A percentile compares a stretch with the other conserved stretches of the same genome.
Evolutionary conservation across 192 early-diverging fungal genomes (phyloP).

Genomic region (Coemansia sp.): DNA sequence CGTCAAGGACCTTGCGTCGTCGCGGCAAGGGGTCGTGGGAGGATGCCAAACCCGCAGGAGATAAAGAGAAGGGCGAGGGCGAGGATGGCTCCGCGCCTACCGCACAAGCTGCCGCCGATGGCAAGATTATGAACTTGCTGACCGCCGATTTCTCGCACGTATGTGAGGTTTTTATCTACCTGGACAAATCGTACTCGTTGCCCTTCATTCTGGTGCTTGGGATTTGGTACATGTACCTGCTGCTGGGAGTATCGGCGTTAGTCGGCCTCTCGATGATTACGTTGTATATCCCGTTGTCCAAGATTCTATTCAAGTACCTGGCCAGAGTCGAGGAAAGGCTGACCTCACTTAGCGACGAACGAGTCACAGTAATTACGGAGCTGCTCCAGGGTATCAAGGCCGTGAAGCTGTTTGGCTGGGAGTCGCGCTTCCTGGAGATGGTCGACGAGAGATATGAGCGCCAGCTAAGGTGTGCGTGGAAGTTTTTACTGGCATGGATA

Average conservation of each 20-base stretch:
- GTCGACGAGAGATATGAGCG: conserved; percentile 65
- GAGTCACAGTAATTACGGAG: conserved; percentile 77
- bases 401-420: conserved; percentile 91
- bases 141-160: conserved; percentile 68
- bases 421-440: conserved; percentile 68
- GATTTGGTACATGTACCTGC: conserved; percentile 65
- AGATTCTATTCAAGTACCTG: conserved; percentile 54
- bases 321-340: conserved; percentile 32
- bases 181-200: conserved; percentile 61
- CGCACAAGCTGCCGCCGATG: conserved; percentile 44
- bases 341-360: conserved; percentile 59
- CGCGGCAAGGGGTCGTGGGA: conserved; percentile 60
- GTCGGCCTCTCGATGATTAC: conserved; percentile 71
- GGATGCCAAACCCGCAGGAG: conserved; percentile 21
- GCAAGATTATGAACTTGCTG: conserved; percentile 70
- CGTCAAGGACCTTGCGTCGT: conserved; percentile 64
- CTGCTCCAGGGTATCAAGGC: conserved; percentile 83
- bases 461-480: conserved; percentile 64
- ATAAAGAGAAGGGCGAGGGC: conserved; percentile 3
- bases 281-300: conserved; percentile 61
- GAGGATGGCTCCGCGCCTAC: conserved; percentile 30
- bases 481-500: conserved; percentile 59
- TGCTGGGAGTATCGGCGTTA: conserved; percentile 78
- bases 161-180: conserved; percentile 55
- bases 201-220: conserved; percentile 69